Evolutionary conservation across 2,329 filamentous ascomycete genomes (phyloP).

Genomic region (Arthrobotrys musiformis): DNA sequence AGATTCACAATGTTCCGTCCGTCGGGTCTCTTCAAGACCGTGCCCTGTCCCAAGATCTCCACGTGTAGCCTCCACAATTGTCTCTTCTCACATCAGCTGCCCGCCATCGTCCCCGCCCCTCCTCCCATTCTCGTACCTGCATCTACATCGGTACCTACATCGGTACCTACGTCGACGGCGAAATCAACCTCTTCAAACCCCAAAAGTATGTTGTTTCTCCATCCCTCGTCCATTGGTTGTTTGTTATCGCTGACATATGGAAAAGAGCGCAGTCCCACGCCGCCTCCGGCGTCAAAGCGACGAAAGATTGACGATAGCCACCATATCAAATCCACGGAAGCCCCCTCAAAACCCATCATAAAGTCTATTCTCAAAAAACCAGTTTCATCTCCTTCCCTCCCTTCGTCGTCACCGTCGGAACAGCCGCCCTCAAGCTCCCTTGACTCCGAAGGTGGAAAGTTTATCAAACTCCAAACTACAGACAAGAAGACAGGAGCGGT

Average conservation of each 20-base stretch:
- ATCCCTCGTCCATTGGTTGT: too few species aligned
- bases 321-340: constrained; percentile 38
- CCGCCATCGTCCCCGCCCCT: background rate
- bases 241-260: too few species aligned
- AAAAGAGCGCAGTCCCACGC: constrained; percentile 38
- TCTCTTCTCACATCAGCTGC: constrained; percentile 52
- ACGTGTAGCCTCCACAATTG: constrained; percentile 48
- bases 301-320: constrained; percentile 41
- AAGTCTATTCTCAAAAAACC: constrained; percentile 53
- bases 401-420: background rate
- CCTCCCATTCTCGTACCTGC: background rate
- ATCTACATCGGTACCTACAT: background rate
- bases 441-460: constrained; percentile 34
- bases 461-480: constrained; percentile 31
- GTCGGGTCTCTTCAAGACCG: constrained; percentile 42
- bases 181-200: background rate
- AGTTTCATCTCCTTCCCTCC: background rate
- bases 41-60: constrained; percentile 39
- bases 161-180: too few species aligned
- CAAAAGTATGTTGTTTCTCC: background rate
- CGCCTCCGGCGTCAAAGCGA: constrained; percentile 37
- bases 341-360: constrained; percentile 38
- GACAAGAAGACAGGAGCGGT: constrained; percentile 30
- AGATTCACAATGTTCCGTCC: constrained; percentile 53
- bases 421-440: constrained; percentile 13